A percentile compares a stretch with the other conserved stretches of the same genome.
Evolutionary conservation across 2,329 filamentous ascomycete genomes (phyloP).

Genomic region (Remersonia thermophila): DNA sequence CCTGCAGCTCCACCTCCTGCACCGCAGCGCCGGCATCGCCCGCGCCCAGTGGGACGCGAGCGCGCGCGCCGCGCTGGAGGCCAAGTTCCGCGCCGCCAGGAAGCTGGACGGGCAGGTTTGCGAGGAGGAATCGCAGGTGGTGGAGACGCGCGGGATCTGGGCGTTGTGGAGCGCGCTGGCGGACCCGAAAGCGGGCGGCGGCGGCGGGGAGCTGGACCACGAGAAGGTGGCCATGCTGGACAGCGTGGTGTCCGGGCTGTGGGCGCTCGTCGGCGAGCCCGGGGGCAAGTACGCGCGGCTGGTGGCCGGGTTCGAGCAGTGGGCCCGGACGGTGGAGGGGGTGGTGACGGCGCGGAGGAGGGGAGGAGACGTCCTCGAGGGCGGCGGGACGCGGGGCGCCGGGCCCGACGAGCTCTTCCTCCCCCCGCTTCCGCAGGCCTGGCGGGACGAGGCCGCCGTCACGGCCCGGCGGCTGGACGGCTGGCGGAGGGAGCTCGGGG

Average conservation of each 20-base stretch:
- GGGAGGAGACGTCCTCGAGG: too few relatives aligned
- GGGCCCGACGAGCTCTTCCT: conserved; percentile 34
- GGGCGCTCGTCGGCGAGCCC: conserved; percentile 37
- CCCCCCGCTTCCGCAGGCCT: conserved; percentile 41
- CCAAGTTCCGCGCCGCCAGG: conserved; percentile 31
- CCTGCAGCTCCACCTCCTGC: conserved; percentile 52
- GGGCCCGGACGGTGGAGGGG: conserved; percentile 37
- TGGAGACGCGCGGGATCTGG: conserved; percentile 30
- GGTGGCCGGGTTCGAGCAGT: conserved; percentile 46
- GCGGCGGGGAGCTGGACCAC: conserved; percentile 31
- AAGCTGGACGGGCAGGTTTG: conserved; percentile 30
- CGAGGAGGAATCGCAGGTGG: conserved; percentile 33
- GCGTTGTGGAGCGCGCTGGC: conserved; percentile 33
- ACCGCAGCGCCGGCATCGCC: conserved; percentile 38
- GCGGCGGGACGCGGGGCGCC: not conserved
- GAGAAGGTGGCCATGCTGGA: conserved; percentile 47
- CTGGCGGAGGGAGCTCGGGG: conserved; percentile 37
- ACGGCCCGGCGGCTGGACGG: conserved; percentile 42
- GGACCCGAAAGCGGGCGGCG: conserved; percentile 27
- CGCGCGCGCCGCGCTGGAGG: conserved; percentile 36
- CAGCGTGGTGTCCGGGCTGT: conserved; percentile 42
- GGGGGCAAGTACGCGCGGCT: conserved; percentile 44
- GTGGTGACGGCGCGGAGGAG: conserved; percentile 24
- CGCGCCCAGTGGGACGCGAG: conserved; percentile 42
- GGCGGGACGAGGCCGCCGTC: conserved; percentile 45